phyloP scores from a whole-genome alignment of 768 basidiomycete species.

The Suillus weaverae region DNA sequence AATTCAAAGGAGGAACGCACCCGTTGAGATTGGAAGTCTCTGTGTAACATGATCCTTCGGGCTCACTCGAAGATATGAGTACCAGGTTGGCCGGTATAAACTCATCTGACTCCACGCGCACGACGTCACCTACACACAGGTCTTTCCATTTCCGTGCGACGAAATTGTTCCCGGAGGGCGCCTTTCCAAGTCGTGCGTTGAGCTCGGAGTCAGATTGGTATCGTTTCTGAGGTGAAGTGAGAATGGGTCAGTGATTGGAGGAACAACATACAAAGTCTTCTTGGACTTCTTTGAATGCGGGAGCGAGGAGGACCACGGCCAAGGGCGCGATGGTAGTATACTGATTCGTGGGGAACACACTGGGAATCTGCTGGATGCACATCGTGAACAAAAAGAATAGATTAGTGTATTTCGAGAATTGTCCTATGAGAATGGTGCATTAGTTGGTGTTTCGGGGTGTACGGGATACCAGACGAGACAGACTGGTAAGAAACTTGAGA shows the following conservation, averaged over 20 bases:
- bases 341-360: conserved; percentile 91
- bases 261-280: conserved; percentile 79
- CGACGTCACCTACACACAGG: conserved; percentile 87
- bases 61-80: conserved; percentile 86
- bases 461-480: conserved; percentile 22
- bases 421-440: conserved; percentile 53
- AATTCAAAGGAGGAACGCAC: conserved; percentile 42
- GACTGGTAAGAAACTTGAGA: conserved; percentile 92
- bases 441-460: conserved; percentile 2
- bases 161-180: conserved; percentile 69
- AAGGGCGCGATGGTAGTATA: conserved; percentile 96
- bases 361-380: conserved; percentile 96
- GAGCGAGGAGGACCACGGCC: conserved; percentile 83
- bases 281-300: conserved; percentile 93
- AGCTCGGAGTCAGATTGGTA: conserved; percentile 93
- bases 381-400: conserved; percentile 98
- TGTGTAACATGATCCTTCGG: conserved; percentile 96
- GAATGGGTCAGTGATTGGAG: background rate
- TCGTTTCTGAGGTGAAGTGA: conserved; percentile 68
- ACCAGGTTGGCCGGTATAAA: conserved; percentile 96
- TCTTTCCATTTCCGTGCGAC: conserved; percentile 82
- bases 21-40: conserved; percentile 98
- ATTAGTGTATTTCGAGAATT: conserved; percentile 99
- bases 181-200: conserved; percentile 80
- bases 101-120: conserved; percentile 87